These are phyloP conservation scores for Fomitopsis palustris DNA, from an alignment of 1,284 basidiomycete species.

Conservation along the genomic window DNA sequence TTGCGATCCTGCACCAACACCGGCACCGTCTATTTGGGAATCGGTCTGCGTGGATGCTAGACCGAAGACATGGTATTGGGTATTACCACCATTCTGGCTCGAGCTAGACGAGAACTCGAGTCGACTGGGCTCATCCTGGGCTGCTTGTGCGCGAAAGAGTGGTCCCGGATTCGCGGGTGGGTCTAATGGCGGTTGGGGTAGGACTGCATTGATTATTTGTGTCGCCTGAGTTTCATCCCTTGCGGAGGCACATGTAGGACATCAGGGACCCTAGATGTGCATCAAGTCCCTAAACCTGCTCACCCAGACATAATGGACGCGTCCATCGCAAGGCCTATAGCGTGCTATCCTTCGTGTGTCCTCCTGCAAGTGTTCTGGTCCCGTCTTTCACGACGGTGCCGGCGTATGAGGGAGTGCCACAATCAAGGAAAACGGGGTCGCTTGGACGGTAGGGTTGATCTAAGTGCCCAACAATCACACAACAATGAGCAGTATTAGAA, in stretches of 20 bases:
- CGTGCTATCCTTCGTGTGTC: neutral
- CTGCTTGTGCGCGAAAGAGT: neutral
- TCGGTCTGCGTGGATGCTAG: conserved; percentile 51
- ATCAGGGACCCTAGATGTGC: too few relatives aligned
- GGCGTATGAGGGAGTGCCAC: neutral
- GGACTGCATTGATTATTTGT: conserved; percentile 13
- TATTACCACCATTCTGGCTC: conserved; percentile 15
- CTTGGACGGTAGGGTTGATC: neutral
- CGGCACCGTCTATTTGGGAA: conserved; percentile 34
- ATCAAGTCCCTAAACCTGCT: neutral
- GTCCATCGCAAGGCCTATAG: neutral
- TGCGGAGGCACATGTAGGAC: neutral
- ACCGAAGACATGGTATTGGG: conserved; percentile 53
- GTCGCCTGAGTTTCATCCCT: conserved; percentile 20
- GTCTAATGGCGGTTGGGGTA: neutral
- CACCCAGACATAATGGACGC: neutral
- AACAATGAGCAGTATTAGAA: too few relatives aligned
- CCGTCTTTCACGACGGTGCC: neutral
- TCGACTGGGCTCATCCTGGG: neutral
- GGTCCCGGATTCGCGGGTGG: too few relatives aligned
- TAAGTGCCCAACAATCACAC: neutral
- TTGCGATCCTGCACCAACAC: conserved; percentile 38
- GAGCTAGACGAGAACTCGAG: conserved; percentile 4
- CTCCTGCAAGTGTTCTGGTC: neutral
- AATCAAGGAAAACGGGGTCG: neutral